Conservation (phyloP, 306 rosid genomes). For the Dryas octopetala region DNA sequence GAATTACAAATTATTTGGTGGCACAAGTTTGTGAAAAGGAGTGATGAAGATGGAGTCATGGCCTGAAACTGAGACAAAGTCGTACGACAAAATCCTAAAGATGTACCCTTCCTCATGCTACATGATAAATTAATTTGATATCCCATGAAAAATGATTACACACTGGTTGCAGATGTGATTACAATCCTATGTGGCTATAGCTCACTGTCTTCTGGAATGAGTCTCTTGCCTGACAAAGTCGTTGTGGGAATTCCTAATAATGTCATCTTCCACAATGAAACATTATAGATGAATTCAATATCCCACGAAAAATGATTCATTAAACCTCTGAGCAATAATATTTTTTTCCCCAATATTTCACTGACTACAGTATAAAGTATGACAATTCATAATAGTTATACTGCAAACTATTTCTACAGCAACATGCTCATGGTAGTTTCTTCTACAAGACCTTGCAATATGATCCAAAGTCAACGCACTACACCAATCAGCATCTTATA, state of each 20-base stretch:
- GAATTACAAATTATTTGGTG: background rate
- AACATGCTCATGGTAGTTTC: background rate
- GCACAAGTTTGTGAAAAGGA: background rate
- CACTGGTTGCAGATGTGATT: background rate
- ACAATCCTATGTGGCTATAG: background rate
- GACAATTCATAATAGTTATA: background rate
- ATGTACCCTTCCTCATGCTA: background rate
- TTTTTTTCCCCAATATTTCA: background rate
- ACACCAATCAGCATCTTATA: background rate
- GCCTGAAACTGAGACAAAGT: background rate
- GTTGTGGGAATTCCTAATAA: background rate
- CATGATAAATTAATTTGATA: background rate
- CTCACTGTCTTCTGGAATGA: background rate
- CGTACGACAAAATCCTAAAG: background rate
- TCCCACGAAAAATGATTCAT: background rate
- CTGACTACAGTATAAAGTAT: background rate
- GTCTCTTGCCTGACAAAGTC: background rate
- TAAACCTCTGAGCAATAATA: background rate
- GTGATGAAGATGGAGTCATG: background rate
- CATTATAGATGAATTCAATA: background rate
- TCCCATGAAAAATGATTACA: background rate
- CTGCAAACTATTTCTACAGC: background rate
- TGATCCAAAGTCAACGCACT: too few relatives aligned
- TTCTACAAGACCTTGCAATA: background rate
- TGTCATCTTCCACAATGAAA: background rate